Percentiles rank a stretch among this genome's conserved stretches.
phyloP scores from a whole-genome alignment of 768 basidiomycete species.

The Psilocybe azurescens region DNA sequence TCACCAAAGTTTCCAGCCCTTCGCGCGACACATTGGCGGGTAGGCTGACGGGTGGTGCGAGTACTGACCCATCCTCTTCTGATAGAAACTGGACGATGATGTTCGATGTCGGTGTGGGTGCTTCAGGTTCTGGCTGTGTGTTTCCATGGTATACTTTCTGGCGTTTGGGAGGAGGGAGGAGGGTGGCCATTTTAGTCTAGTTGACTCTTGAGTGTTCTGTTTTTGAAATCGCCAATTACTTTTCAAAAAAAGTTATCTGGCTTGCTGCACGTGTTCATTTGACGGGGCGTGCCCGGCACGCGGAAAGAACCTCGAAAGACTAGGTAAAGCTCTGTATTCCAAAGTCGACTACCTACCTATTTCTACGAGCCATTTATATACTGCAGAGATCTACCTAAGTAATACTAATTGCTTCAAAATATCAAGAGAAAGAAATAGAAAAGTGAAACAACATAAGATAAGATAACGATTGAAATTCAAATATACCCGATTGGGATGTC shows the following conservation, averaged over 20 bases:
- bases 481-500: too few relatives aligned
- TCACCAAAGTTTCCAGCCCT: conserved; percentile 86
- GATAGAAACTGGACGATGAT: conserved; percentile 93
- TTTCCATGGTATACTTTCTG: conserved; percentile 82
- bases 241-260: conserved; percentile 1
- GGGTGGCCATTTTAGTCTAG: conserved; percentile 68
- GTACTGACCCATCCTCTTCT: conserved; percentile 78
- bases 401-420: too few relatives aligned
- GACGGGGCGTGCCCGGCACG: not conserved
- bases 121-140: conserved; percentile 64
- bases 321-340: too few relatives aligned
- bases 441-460: too few relatives aligned
- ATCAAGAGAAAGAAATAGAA: too few relatives aligned
- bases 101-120: conserved; percentile 53
- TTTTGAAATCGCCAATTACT: not conserved
- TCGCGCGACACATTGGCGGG: conserved; percentile 88
- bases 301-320: too few relatives aligned
- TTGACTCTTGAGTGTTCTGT: not conserved
- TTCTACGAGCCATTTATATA: too few relatives aligned
- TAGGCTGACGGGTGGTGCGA: conserved; percentile 89
- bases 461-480: too few relatives aligned
- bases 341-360: too few relatives aligned
- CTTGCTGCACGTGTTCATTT: not conserved
- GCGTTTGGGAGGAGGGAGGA: conserved; percentile 88
- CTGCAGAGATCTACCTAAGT: too few relatives aligned